Evolutionary conservation across 805 yeast species (phyloP).

Genomic region (Candida saitoana): DNA sequence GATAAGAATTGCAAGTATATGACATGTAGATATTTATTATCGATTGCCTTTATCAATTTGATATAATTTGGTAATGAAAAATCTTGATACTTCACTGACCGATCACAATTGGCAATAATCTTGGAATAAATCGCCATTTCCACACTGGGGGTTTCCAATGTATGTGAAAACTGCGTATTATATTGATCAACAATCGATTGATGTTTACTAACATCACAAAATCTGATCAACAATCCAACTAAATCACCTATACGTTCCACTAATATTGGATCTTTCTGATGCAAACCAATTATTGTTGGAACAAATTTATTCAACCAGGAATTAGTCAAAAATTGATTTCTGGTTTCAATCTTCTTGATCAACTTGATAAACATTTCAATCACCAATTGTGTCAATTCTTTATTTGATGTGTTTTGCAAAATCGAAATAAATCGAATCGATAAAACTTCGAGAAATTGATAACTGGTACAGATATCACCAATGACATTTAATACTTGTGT

Average conservation of each 20-base stretch:
- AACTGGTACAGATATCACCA: conserved; percentile 34
- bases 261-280: conserved; percentile 16
- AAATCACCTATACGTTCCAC: conserved; percentile 40
- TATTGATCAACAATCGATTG: conserved; percentile 41
- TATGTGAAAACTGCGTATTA: conserved; percentile 30
- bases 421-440: conserved; percentile 35
- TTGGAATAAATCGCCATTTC: conserved; percentile 41
- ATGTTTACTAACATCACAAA: conserved; percentile 40
- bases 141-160: conserved; percentile 24
- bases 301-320: conserved; percentile 43
- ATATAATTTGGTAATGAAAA: conserved; percentile 8
- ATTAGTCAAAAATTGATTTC: conserved; percentile 34
- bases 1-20: conserved; percentile 56
- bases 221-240: conserved; percentile 38
- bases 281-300: conserved; percentile 20
- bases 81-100: conserved; percentile 17
- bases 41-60: conserved; percentile 7
- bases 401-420: conserved; percentile 6
- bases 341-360: conserved; percentile 25
- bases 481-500: conserved; percentile 18
- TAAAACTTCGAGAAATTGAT: conserved; percentile 41
- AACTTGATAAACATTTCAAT: conserved; percentile 21
- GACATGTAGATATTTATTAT: conserved; percentile 37
- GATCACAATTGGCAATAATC: conserved; percentile 52
- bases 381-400: conserved; percentile 9